Conservation (phyloP, 2,329 filamentous ascomycete species). For the Exutisphaerella laricina region DNA sequence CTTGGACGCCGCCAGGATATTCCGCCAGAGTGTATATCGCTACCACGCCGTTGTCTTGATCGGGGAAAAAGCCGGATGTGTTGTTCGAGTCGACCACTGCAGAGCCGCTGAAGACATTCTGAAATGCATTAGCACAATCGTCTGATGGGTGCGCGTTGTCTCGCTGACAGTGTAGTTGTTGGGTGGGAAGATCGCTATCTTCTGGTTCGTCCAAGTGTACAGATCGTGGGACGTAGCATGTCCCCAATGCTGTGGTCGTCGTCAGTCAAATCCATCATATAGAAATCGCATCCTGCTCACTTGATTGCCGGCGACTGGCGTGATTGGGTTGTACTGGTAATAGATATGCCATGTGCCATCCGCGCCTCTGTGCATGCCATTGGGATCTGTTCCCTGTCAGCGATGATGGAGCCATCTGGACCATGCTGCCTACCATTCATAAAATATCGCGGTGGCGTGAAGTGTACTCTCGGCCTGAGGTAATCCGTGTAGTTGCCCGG, state of each 20-base stretch:
- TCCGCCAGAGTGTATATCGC: constrained; percentile 52
- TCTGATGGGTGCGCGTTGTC: not conserved
- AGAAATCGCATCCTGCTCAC: not conserved
- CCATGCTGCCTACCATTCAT: constrained; percentile 43
- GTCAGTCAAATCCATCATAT: constrained; percentile 1
- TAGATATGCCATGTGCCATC: constrained; percentile 59
- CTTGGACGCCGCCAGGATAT: constrained; percentile 28
- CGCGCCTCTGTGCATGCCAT: constrained; percentile 56
- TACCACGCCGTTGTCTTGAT: constrained; percentile 56
- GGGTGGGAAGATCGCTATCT: constrained; percentile 55
- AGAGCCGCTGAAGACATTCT: constrained; percentile 50
- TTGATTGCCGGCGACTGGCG: constrained; percentile 35
- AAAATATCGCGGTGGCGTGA: constrained; percentile 48
- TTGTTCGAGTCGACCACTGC: constrained; percentile 58
- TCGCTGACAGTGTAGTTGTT: constrained; percentile 42
- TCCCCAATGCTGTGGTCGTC: constrained; percentile 54
- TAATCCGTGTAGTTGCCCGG: constrained; percentile 38
- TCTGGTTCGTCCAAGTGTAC: constrained; percentile 60
- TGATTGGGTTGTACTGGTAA: constrained; percentile 57
- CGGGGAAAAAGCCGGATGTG: constrained; percentile 60
- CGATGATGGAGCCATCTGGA: no score
- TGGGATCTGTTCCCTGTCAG: constrained; percentile 51
- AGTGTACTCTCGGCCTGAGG: constrained; percentile 52
- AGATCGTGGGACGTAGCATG: constrained; percentile 59
- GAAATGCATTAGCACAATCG: not conserved